Evolutionary conservation across 2,329 filamentous ascomycete species (phyloP).

Genomic region (Albophoma yamanashiensis): DNA sequence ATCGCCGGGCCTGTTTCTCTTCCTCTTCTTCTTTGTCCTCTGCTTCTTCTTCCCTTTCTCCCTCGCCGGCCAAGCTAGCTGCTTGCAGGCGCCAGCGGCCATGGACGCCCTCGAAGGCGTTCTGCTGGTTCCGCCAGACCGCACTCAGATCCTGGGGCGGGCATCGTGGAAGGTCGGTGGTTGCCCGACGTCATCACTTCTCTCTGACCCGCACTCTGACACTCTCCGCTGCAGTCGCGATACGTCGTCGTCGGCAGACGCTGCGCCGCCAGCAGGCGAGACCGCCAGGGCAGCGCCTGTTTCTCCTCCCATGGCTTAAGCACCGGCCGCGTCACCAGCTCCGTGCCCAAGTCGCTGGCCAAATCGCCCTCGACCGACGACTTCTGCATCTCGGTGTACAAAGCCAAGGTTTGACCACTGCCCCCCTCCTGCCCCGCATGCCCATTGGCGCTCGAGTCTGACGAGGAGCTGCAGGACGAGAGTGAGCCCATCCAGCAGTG

Average conservation of each 20-base stretch:
- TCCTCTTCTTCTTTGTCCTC: background rate
- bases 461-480: conserved; percentile 28
- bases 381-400: conserved; percentile 43
- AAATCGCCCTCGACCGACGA: conserved; percentile 25
- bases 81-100: conserved; percentile 4
- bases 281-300: conserved; percentile 23
- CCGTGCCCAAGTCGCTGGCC: conserved; percentile 24
- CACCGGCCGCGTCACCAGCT: conserved; percentile 25
- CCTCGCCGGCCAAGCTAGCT: background rate
- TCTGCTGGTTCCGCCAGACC: conserved; percentile 39
- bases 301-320: conserved; percentile 29
- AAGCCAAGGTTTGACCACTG: conserved; percentile 35
- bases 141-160: conserved; percentile 38
- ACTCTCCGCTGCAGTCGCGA: conserved; percentile 32
- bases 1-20: background rate
- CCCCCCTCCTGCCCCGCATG: conserved; percentile 3
- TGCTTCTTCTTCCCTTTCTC: background rate
- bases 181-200: conserved; percentile 1
- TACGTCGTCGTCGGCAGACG: conserved; percentile 44
- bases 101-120: conserved; percentile 34
- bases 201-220: conserved; percentile 8
- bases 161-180: conserved; percentile 39
- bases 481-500: conserved; percentile 43
- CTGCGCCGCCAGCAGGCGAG: conserved; percentile 18
- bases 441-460: background rate